Percentiles rank a stretch among this genome's conserved stretches.
phyloP scores from a whole-genome alignment of 495 filamentous ascomycete genomes.

The Penicillium maclennaniae region DNA sequence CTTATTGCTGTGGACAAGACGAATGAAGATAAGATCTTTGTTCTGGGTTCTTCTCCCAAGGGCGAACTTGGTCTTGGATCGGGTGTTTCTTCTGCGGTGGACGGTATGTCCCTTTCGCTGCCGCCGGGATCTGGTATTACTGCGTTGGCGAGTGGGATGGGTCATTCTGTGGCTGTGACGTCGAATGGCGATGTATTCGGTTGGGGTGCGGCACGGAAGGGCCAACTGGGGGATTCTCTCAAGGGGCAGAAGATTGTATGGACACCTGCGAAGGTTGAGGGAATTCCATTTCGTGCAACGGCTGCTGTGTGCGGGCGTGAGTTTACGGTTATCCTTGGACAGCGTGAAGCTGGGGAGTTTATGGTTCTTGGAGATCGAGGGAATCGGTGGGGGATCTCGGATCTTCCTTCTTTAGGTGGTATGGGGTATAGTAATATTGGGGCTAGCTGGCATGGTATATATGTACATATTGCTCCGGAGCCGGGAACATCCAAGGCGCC shows the following conservation, averaged over 20 bases:
- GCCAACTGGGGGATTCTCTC: slow-evolving; percentile 62
- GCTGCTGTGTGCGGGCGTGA: slow-evolving; percentile 72
- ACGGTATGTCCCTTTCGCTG: slow-evolving; percentile 49
- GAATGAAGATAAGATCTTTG: slow-evolving; percentile 46
- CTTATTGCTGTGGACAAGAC: slow-evolving; percentile 37
- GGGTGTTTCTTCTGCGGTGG: slow-evolving; percentile 6
- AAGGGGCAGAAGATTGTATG: slow-evolving; percentile 43
- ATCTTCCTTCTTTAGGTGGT: slow-evolving; percentile 25
- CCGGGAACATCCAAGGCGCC: neutral
- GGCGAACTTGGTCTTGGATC: slow-evolving; percentile 68
- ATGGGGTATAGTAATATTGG: slow-evolving; percentile 39
- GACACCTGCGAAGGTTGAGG: slow-evolving; percentile 55
- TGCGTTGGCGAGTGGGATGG: slow-evolving; percentile 66
- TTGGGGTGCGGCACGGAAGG: slow-evolving; percentile 83
- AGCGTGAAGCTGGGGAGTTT: slow-evolving; percentile 50
- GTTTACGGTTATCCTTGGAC: slow-evolving; percentile 68
- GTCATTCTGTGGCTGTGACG: slow-evolving; percentile 70
- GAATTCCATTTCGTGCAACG: slow-evolving; percentile 48
- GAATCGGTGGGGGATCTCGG: slow-evolving; percentile 61
- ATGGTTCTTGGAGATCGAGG: slow-evolving; percentile 55
- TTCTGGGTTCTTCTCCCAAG: slow-evolving; percentile 60
- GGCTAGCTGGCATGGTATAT: slow-evolving; percentile 81
- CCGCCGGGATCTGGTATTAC: slow-evolving; percentile 47
- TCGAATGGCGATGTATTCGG: slow-evolving; percentile 75
- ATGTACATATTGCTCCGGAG: slow-evolving; percentile 43